Conservation (phyloP, 257 asterid species). For the Petunia axillaris region DNA sequence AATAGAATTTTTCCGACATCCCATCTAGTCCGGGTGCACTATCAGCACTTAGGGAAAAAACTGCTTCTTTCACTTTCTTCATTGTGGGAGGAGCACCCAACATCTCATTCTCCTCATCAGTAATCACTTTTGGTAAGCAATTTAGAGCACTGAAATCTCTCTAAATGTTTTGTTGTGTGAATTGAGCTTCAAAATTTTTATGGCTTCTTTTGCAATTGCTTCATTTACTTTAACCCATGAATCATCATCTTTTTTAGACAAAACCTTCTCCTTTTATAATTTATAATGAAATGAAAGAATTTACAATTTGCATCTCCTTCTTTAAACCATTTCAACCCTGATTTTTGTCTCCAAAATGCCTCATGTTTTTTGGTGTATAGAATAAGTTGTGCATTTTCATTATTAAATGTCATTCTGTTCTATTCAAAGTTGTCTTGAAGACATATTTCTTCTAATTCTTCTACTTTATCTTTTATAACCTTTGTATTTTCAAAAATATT, state of each 20-base stretch:
- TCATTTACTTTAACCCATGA: background rate
- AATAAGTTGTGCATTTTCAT: background rate
- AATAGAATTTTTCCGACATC: background rate
- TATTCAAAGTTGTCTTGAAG: too few species aligned
- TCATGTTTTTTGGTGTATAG: background rate
- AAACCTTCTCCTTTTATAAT: background rate
- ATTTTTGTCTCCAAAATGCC: background rate
- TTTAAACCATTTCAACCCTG: background rate
- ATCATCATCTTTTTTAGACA: background rate
- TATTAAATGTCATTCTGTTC: too few species aligned
- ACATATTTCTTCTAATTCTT: background rate
- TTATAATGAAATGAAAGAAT: background rate
- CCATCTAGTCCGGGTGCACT: background rate
- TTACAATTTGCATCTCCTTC: background rate
- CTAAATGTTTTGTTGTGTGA: background rate
- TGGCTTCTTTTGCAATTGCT: background rate
- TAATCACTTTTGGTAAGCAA: background rate
- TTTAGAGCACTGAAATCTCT: background rate
- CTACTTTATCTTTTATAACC: background rate
- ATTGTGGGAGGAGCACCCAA: background rate
- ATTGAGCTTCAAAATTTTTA: background rate
- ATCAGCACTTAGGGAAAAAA: background rate
- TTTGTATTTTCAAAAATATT: background rate
- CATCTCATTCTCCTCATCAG: background rate
- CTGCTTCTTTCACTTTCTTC: background rate